phyloP scores from a whole-genome alignment of 140 eudicot species.

The Bidens hawaiensis region DNA sequence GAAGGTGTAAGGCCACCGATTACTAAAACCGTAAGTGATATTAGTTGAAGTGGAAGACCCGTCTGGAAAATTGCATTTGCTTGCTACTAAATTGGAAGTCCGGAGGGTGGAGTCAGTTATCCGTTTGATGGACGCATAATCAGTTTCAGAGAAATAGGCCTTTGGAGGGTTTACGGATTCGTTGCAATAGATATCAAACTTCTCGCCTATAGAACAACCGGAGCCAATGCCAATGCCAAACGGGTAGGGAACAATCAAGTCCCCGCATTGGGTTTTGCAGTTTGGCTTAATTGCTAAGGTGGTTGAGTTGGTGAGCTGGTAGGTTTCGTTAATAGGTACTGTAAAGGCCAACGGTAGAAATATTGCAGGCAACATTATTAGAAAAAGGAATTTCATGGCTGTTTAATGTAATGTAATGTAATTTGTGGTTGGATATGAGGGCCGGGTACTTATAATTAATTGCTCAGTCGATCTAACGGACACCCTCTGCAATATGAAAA shows the following conservation, averaged over 20 bases:
- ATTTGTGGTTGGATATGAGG: too few relatives aligned
- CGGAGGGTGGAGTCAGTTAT: constrained; percentile 38
- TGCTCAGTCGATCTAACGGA: too few relatives aligned
- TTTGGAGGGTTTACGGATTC: constrained; percentile 34
- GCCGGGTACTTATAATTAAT: too few relatives aligned
- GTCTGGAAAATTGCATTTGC: constrained; percentile 2
- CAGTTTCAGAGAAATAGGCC: not conserved
- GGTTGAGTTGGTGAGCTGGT: not conserved
- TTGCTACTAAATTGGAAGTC: constrained; percentile 18
- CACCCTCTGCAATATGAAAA: too few relatives aligned
- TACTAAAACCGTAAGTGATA: too few relatives aligned
- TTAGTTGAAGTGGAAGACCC: not conserved
- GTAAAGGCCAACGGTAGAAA: not conserved
- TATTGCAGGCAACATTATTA: too few relatives aligned
- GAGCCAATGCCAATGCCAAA: constrained; percentile 14
- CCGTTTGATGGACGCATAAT: not conserved
- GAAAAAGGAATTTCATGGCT: too few relatives aligned
- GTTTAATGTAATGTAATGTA: too few relatives aligned
- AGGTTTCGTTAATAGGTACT: not conserved
- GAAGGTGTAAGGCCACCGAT: too few relatives aligned
- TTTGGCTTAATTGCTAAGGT: not conserved
- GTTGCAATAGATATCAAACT: constrained; percentile 41
- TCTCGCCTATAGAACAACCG: not conserved
- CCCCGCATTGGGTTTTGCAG: not conserved
- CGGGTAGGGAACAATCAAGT: constrained; percentile 11